phyloP scores from a whole-genome alignment of 2,329 filamentous ascomycete species.

The Ophiocordyceps sinensis region DNA sequence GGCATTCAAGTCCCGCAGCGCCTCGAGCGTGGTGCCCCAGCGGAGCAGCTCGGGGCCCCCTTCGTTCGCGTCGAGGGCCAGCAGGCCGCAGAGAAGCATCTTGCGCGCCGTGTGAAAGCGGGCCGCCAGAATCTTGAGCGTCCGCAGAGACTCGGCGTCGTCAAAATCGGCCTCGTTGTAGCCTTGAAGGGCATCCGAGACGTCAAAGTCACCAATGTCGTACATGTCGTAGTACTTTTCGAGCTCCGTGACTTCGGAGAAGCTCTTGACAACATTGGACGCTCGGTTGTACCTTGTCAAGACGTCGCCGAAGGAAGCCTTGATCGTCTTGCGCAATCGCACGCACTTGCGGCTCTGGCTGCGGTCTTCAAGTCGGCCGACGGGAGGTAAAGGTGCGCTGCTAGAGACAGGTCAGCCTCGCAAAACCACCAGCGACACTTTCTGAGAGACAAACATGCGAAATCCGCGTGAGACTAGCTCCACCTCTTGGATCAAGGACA shows the following conservation, averaged over 20 bases:
- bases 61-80: conserved; percentile 74
- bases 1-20: conserved; percentile 50
- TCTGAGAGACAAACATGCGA: conserved; percentile 47
- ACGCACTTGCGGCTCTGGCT: conserved; percentile 66
- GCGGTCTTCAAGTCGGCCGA: conserved; percentile 77
- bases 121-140: conserved; percentile 67
- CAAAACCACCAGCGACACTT: background rate
- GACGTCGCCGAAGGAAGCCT: conserved; percentile 51
- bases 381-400: conserved; percentile 80
- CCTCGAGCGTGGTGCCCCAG: conserved; percentile 67
- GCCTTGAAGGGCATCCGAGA: conserved; percentile 52
- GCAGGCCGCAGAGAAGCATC: conserved; percentile 73
- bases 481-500: conserved; percentile 85
- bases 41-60: conserved; percentile 61
- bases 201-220: conserved; percentile 60
- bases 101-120: conserved; percentile 71
- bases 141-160: conserved; percentile 62
- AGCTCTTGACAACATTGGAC: conserved; percentile 50
- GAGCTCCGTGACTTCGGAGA: conserved; percentile 67
- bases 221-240: conserved; percentile 90
- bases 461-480: conserved; percentile 88
- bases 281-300: conserved; percentile 61
- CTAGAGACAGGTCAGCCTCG: conserved; percentile 25
- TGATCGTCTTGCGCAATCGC: conserved; percentile 63
- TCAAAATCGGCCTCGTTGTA: conserved; percentile 57